Base-by-base conservation (phyloP, 2,329 filamentous ascomycete genomes). In the Camillea tinctor region DNA sequence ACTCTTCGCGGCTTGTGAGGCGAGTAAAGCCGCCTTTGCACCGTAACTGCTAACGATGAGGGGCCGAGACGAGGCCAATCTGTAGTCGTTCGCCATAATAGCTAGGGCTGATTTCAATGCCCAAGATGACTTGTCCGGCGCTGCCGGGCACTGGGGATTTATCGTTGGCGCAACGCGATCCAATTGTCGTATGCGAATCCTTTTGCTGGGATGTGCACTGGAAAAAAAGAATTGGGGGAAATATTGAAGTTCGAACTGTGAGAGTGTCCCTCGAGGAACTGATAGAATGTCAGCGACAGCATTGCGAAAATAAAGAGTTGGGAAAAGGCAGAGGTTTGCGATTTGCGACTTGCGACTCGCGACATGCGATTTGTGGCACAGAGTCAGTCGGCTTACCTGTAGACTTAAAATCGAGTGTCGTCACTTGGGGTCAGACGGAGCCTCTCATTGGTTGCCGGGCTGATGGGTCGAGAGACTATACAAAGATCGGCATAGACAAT, bases 11-110 rank as follows among this genome's bases (percentile, higher is more conserved):
- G 83, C 80, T 68, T 75, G 81, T 64, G 74, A 82, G 71, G 91
- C 91, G 23, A 91, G 77, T 9, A 92, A 72, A 3, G 92, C 92
- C 53, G 92, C 91, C 71, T 90, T 91, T 55, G 89, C 87, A 40
- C 90, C 89, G 54, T 88, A 84, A 13, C 84, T 78, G 69, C 84
- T 90, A 58, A 83, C 77, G 60, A 87, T 80, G 8, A 87, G 85
- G 64, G 89, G 81, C 86, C 87, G 89, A 7, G 82, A 60, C 2
- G 88, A 61, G 13, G 68, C 64, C 57, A 70, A 63, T 58, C 69
- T 72, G 59, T 70, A 68, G 58, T 71, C 67, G 58, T 71, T 70
- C 26, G 71, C 71, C 60, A 75, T 67, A 23, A 69, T 58, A 17
- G 73, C 74, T 52, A 72, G 71, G 23, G 61, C 67, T 26, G 71